A percentile compares a stretch with the other conserved stretches of the same genome.
These are phyloP conservation scores for Warburgia ugandensis DNA, from an alignment of 164 flowering plant genomes.

Conservation along the genomic window DNA sequence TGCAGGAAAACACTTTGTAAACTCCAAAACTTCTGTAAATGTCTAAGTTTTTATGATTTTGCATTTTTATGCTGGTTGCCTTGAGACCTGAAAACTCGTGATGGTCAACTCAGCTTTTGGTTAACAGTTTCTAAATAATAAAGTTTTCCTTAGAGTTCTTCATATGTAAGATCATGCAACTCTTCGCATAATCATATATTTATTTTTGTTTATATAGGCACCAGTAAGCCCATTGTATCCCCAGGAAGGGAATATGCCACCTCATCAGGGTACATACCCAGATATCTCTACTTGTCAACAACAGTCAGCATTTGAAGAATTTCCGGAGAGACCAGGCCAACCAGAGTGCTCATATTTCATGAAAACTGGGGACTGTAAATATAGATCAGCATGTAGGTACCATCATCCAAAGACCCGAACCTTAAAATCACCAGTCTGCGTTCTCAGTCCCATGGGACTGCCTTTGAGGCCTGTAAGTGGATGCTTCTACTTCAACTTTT, in stretches of 20 bases:
- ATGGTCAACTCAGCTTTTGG: not conserved
- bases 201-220: slow-evolving; percentile 35
- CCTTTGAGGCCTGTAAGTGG: slow-evolving; percentile 89
- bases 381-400: slow-evolving; percentile 65
- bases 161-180: not conserved
- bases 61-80: not conserved
- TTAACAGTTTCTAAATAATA: not conserved
- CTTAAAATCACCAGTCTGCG: slow-evolving; percentile 25
- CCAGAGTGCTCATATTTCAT: slow-evolving; percentile 70
- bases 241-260: slow-evolving; percentile 36
- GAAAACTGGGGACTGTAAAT: slow-evolving; percentile 88
- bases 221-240: slow-evolving; percentile 27
- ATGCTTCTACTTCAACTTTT: not conserved
- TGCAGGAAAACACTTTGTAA: no score
- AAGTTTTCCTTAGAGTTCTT: not conserved
- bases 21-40: not conserved
- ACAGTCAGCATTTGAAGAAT: slow-evolving; percentile 47
- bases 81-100: no score
- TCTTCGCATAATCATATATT: not conserved
- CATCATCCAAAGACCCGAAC: slow-evolving; percentile 71
- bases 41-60: not conserved
- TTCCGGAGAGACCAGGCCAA: slow-evolving; percentile 87
- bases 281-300: slow-evolving; percentile 29
- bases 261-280: slow-evolving; percentile 23
- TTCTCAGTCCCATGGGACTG: slow-evolving; percentile 70